phyloP scores from a whole-genome alignment of 805 yeast genomes.

The Wickerhamiella occidentalis region DNA sequence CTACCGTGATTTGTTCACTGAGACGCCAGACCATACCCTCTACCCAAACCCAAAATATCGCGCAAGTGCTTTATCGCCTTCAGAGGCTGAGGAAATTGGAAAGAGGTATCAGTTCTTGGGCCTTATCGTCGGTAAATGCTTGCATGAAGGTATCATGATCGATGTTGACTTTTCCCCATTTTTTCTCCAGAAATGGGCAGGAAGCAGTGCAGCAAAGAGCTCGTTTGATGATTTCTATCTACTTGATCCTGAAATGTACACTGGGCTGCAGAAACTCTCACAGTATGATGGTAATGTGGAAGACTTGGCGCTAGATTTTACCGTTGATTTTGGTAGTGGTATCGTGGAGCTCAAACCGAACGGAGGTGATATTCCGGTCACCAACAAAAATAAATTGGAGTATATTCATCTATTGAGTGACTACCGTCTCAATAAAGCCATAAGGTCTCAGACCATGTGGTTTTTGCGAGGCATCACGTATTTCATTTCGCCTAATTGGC shows the following conservation, averaged over 20 bases:
- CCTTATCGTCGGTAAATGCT: constrained; percentile 72
- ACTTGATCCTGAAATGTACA: constrained; percentile 56
- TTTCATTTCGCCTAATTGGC: constrained; percentile 62
- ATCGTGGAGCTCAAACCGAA: constrained; percentile 45
- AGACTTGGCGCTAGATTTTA: constrained; percentile 52
- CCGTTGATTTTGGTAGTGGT: constrained; percentile 28
- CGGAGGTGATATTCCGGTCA: constrained; percentile 50
- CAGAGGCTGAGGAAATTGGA: not conserved
- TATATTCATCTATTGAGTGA: constrained; percentile 70
- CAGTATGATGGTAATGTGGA: constrained; percentile 45
- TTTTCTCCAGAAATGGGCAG: constrained; percentile 60
- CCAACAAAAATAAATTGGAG: constrained; percentile 46
- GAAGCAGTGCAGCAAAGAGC: constrained; percentile 28
- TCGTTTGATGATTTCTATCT: constrained; percentile 69
- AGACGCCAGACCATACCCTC: constrained; percentile 44
- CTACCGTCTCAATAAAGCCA: constrained; percentile 57
- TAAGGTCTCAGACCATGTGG: constrained; percentile 45
- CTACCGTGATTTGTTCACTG: constrained; percentile 31
- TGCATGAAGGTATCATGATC: constrained; percentile 69
- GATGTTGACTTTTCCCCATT: constrained; percentile 80
- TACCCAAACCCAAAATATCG: constrained; percentile 50
- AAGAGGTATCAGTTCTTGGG: constrained; percentile 52
- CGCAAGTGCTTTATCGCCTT: not conserved
- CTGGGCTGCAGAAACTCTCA: constrained; percentile 50
- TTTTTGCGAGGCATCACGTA: constrained; percentile 61